Evolutionary conservation across 1,284 basidiomycete genomes (phyloP).

Genomic region (Sanghuangporus sanghuang): DNA sequence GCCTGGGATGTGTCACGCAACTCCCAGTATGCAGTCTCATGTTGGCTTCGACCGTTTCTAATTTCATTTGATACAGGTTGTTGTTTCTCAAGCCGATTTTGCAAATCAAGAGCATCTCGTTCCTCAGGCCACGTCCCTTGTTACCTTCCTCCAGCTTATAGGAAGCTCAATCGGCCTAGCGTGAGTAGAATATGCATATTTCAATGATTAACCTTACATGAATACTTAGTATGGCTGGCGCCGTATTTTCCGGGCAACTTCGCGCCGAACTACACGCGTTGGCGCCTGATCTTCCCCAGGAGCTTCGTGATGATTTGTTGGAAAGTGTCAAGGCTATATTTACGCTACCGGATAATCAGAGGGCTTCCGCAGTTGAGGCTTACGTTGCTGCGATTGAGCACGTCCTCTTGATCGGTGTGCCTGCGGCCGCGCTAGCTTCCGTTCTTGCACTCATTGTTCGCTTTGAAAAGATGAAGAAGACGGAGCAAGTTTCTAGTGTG

Average conservation of each 20-base stretch:
- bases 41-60: background rate
- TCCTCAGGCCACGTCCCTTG: background rate
- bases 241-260: background rate
- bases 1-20: background rate
- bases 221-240: background rate
- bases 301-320: background rate
- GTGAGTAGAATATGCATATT: background rate
- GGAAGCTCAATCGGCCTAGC: background rate
- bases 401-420: background rate
- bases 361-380: background rate
- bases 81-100: background rate
- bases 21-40: background rate
- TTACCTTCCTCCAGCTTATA: background rate
- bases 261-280: background rate
- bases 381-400: background rate
- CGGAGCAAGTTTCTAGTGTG: background rate
- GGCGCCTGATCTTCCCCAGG: background rate
- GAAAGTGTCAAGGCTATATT: background rate
- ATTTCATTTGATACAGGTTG: background rate
- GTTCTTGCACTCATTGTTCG: background rate
- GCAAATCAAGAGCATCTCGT: background rate
- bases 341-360: background rate
- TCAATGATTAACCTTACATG: background rate
- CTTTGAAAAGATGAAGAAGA: background rate
- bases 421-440: background rate